Evolutionary conservation across 352 stramenopile genomes (phyloP).

Genomic region (Globisporangium recalcitrans): DNA sequence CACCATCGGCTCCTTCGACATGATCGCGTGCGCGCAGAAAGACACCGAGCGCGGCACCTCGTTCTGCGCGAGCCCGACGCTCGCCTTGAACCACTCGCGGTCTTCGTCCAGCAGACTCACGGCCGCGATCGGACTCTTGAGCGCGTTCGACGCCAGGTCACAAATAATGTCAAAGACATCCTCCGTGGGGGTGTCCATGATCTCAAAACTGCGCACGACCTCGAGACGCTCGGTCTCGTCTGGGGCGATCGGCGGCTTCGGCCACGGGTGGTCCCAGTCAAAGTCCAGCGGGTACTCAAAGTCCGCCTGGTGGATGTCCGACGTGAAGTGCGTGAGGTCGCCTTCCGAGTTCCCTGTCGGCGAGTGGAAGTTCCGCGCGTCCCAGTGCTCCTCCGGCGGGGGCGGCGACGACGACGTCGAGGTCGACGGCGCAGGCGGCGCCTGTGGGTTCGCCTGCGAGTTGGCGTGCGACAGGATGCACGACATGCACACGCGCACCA

Average conservation of each 20-base stretch:
- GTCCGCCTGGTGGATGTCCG: conserved; percentile 73
- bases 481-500: conserved; percentile 87
- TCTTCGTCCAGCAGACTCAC: conserved; percentile 84
- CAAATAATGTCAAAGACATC: conserved; percentile 89
- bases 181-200: conserved; percentile 83
- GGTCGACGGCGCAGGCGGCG: conserved; percentile 33
- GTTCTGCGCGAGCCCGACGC: conserved; percentile 77
- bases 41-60: conserved; percentile 84
- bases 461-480: conserved; percentile 86
- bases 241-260: conserved; percentile 69
- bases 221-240: conserved; percentile 71
- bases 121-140: conserved; percentile 83
- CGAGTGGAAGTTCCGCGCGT: conserved; percentile 80
- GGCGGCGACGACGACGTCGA: conserved; percentile 39
- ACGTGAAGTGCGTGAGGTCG: conserved; percentile 69
- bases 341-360: conserved; percentile 74
- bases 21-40: conserved; percentile 84
- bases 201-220: conserved; percentile 77
- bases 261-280: conserved; percentile 86
- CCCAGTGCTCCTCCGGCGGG: conserved; percentile 53
- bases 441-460: conserved; percentile 68
- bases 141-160: conserved; percentile 77
- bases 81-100: conserved; percentile 86
- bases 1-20: conserved; percentile 88
- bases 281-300: conserved; percentile 87